These are phyloP conservation scores for Bryoglossum gracile DNA, from an alignment of 495 filamentous ascomycete genomes.

Conservation along the genomic window DNA sequence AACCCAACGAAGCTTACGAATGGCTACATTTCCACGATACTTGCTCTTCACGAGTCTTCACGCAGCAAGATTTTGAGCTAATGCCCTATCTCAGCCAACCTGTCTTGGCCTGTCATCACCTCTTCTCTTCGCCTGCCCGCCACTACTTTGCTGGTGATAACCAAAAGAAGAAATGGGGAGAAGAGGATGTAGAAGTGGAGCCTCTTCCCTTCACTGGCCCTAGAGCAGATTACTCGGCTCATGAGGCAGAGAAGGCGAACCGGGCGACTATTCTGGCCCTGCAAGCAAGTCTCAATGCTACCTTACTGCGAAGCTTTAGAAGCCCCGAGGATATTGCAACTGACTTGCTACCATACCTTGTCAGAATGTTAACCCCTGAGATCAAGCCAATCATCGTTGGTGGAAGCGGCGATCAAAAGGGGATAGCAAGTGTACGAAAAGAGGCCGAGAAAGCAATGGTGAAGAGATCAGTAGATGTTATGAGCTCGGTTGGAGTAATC, in stretches of 20 bases:
- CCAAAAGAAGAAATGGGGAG: constrained; percentile 39
- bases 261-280: constrained; percentile 45
- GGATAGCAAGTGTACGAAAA: constrained; percentile 77
- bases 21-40: constrained; percentile 93
- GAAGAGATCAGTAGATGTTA: constrained; percentile 66
- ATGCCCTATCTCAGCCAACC: constrained; percentile 77
- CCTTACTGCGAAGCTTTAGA: constrained; percentile 67
- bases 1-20: constrained; percentile 79
- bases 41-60: constrained; percentile 65
- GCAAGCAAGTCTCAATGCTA: constrained; percentile 48
- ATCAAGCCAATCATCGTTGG: constrained; percentile 89
- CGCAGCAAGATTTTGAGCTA: constrained; percentile 82
- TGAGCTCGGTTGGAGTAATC: constrained; percentile 68
- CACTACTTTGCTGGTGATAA: constrained; percentile 25
- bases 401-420: constrained; percentile 54
- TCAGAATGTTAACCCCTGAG: constrained; percentile 76
- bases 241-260: constrained; percentile 64
- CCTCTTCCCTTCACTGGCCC: constrained; percentile 71
- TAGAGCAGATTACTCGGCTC: constrained; percentile 68
- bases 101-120: constrained; percentile 80
- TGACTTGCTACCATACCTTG: constrained; percentile 76
- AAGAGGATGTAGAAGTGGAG: constrained; percentile 45
- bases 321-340: constrained; percentile 64
- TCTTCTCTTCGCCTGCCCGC: constrained; percentile 62
- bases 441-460: constrained; percentile 78